Evolutionary conservation across 2,329 filamentous ascomycete species (phyloP).

Genomic region (Colletotrichum endophyticum): DNA sequence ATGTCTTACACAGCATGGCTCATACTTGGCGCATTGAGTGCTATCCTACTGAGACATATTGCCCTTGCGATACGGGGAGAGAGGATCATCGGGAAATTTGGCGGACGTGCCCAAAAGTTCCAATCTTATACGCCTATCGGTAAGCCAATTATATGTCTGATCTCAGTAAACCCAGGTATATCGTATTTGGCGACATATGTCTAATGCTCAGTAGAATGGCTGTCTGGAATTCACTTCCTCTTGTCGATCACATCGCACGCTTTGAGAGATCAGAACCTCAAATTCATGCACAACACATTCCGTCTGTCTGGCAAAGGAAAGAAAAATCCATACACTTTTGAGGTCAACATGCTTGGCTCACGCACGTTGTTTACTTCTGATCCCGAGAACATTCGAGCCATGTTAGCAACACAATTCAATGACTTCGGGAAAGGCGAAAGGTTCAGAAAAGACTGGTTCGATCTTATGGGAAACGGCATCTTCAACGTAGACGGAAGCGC

Average conservation of each 20-base stretch:
- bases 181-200: not conserved
- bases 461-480: slow-evolving; percentile 60
- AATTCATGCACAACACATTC: not conserved
- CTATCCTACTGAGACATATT: not conserved
- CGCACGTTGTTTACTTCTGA: slow-evolving; percentile 50
- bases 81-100: not conserved
- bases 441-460: slow-evolving; percentile 46
- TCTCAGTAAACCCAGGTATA: too few species aligned
- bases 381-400: slow-evolving; percentile 49
- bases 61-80: not conserved
- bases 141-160: not conserved
- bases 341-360: not conserved
- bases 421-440: slow-evolving; percentile 52
- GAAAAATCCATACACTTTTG: not conserved
- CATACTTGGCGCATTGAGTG: not conserved
- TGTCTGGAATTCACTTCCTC: not conserved
- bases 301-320: not conserved
- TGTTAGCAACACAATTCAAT: slow-evolving; percentile 58
- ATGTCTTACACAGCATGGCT: not conserved
- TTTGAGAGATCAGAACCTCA: not conserved
- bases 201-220: not conserved
- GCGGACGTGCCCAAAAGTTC: not conserved
- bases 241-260: not conserved
- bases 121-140: not conserved
- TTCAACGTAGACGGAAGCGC: slow-evolving; percentile 55